Evolutionary conservation across 2,329 filamentous ascomycete species (phyloP), one percentile per base, ranked within the genome.

Genomic region (Sarocladiaceae sp.): DNA sequence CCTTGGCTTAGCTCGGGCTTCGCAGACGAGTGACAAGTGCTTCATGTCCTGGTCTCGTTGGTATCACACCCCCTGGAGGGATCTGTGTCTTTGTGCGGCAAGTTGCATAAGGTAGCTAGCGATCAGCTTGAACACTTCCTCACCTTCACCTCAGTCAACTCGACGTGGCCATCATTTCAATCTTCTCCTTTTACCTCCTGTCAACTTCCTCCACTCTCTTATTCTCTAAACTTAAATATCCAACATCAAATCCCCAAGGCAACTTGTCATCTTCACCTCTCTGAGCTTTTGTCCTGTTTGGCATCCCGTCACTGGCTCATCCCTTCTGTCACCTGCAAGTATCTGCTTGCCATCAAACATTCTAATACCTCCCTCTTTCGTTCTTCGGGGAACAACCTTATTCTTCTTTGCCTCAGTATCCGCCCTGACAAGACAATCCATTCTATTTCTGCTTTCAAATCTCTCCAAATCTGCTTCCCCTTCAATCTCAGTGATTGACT

Each of bases 381-480:
- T 20, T 33, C n/a, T 28, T 48, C 26, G 15, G 23, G 17, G 25
- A 22, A 46, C 44, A 48, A 31, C 25, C 44, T 31, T 48, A 48
- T 48, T 48, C 44, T 15, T 28, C 26, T 18, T 48, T 33, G 18
- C 44, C 7, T 28, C 22, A 13, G 13, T 48, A 17, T 48, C 26
- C 18, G 25, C 15, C 17, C 44, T 25, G 17, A 11, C 22, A 17
- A 48, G 7, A 17, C 44, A 33, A 48, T 7, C 6, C 18, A 18
- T 7, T 33, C 25, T 48, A 3, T 28, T n/a, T n/a, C 40, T 44
- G 13, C 11, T 5, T n/a, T n/a, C 44, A 5, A 18, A 31, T 29
- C 25, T 26, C 28, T 29, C 6, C 15, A 20, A 31, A 11, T 18
- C 28, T 85, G 65, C 83, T 87, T 57, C 85, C 82, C 56, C 74